Conservation (phyloP, 1,139 yeast genomes). For the Lodderomyces theae region DNA sequence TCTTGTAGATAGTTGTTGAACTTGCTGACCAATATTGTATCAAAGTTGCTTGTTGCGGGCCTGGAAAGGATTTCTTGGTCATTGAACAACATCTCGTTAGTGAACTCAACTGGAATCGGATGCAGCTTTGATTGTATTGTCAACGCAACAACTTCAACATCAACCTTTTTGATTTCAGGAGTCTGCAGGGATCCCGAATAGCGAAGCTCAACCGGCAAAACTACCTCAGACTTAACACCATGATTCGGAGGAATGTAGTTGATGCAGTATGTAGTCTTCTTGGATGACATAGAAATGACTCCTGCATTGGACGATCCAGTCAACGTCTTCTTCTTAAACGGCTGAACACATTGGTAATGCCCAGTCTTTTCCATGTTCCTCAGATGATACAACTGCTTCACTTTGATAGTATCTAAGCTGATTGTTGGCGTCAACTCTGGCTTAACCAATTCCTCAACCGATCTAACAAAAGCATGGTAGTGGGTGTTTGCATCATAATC, state of each 20-base stretch:
- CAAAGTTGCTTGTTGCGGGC: constrained; percentile 23
- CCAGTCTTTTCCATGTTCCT: constrained; percentile 15
- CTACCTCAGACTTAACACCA: constrained; percentile 21
- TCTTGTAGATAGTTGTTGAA: constrained; percentile 29
- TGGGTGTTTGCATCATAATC: constrained; percentile 27
- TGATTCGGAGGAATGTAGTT: constrained; percentile 35
- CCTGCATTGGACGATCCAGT: constrained; percentile 35
- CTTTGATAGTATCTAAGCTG: constrained; percentile 19
- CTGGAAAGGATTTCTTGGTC: constrained; percentile 24
- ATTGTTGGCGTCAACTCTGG: constrained; percentile 21
- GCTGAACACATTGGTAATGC: constrained; percentile 31
- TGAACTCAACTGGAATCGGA: constrained; percentile 41
- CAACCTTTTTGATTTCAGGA: constrained; percentile 32
- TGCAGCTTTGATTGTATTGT: constrained; percentile 36
- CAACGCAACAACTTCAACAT: constrained; percentile 36
- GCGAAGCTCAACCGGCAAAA: constrained; percentile 36
- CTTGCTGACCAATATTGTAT: constrained; percentile 30
- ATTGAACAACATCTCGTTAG: constrained; percentile 39
- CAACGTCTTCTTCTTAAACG: constrained; percentile 36
- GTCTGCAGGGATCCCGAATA: constrained; percentile 18
- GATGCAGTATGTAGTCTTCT: constrained; percentile 29
- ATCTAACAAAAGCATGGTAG: constrained; percentile 37
- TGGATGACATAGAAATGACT: constrained; percentile 35
- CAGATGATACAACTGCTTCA: constrained; percentile 32
- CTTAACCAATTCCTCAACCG: constrained; percentile 30